phyloP scores from a whole-genome alignment of 106 monocot genomes.

The Posidonia australis region DNA sequence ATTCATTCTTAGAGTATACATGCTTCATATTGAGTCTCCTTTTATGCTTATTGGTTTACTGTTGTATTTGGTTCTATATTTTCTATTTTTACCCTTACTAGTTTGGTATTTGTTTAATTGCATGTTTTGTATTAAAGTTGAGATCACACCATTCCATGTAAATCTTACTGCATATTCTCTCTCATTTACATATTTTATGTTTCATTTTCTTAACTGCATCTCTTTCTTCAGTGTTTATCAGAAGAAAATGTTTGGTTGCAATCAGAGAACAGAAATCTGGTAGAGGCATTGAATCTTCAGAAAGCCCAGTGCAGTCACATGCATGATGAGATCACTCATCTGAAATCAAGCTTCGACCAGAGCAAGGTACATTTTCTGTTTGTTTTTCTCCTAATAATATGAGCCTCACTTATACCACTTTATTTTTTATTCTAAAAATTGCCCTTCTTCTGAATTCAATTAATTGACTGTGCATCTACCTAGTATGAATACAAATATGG shows the following conservation, averaged over 20 bases:
- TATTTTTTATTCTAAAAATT: too few relatives aligned
- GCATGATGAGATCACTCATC: constrained; percentile 1
- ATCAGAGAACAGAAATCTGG: not conserved
- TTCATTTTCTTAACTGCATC: not conserved
- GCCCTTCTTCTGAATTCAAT: not conserved
- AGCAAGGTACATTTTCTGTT: not conserved
- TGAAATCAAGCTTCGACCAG: not conserved
- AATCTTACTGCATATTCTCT: too few relatives aligned
- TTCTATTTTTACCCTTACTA: too few relatives aligned
- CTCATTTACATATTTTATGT: too few relatives aligned
- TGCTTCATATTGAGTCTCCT: too few relatives aligned
- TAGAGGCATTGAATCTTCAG: constrained; percentile 2
- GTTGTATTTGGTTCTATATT: too few relatives aligned
- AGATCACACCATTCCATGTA: too few relatives aligned
- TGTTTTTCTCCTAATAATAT: not conserved
- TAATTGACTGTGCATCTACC: not conserved
- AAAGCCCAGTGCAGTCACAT: not conserved
- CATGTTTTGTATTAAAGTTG: too few relatives aligned
- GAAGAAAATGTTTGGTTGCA: not conserved
- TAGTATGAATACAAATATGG: too few relatives aligned
- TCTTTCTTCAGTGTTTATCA: not conserved
- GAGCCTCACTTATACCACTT: not conserved
- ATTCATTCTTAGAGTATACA: too few relatives aligned
- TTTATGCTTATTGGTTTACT: too few relatives aligned
- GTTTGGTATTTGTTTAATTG: too few relatives aligned